phyloP scores from a whole-genome alignment of 1,284 basidiomycete species.

The Exobasidium cylindrosporum region DNA sequence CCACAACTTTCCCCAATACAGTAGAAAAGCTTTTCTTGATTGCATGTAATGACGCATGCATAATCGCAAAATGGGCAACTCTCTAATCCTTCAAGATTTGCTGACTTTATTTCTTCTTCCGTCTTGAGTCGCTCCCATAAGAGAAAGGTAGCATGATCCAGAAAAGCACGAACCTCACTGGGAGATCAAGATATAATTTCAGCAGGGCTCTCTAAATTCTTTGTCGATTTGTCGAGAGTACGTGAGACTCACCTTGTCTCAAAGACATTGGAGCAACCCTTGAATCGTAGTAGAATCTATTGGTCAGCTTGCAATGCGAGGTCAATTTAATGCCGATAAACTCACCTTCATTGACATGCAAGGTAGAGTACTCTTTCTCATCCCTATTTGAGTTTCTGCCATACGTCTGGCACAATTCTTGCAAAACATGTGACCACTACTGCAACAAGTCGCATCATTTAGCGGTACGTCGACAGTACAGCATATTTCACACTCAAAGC shows the following conservation, averaged over 20 bases:
- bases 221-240: too few species aligned
- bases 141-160: background rate
- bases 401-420: background rate
- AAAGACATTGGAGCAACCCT: background rate
- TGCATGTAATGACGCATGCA: background rate
- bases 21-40: background rate
- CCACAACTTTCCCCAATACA: background rate
- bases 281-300: too few species aligned
- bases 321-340: too few species aligned
- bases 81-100: background rate
- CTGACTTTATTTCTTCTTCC: background rate
- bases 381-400: background rate
- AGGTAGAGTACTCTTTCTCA: background rate
- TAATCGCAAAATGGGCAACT: background rate
- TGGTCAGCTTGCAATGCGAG: too few species aligned
- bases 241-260: background rate
- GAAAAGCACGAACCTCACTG: background rate
- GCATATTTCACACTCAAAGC: background rate
- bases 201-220: background rate
- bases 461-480: background rate
- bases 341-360: constrained; percentile 1
- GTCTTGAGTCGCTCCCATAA: background rate
- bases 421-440: background rate
- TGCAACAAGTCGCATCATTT: background rate
- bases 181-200: background rate